These are phyloP conservation scores for Aspergillus diversus DNA, from an alignment of 495 filamentous ascomycete species.

Conservation along the genomic window DNA sequence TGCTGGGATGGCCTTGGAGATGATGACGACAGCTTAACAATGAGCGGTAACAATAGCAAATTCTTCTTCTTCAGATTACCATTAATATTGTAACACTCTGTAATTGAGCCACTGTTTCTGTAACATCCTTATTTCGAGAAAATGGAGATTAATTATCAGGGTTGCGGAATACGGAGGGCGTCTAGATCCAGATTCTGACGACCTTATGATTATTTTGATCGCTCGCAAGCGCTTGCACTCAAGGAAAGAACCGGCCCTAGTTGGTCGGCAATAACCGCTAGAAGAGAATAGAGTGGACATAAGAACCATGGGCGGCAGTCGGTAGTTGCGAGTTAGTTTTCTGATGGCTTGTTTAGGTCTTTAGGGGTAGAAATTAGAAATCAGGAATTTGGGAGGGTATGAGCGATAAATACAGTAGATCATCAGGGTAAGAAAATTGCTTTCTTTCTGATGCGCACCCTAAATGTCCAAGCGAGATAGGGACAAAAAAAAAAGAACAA, in stretches of 20 bases:
- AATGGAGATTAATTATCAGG: not conserved
- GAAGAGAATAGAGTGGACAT: not conserved
- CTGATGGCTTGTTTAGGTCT: not conserved
- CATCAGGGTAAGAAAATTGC: no score
- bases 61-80: no score
- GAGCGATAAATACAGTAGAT: no score
- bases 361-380: not conserved
- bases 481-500: not conserved
- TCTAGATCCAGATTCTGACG: no score
- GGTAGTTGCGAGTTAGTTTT: conserved; percentile 8
- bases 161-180: not conserved
- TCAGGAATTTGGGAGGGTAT: not conserved
- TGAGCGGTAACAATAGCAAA: no score
- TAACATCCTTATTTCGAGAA: not conserved
- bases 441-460: no score
- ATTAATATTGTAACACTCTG: no score
- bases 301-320: conserved; percentile 2
- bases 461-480: not conserved
- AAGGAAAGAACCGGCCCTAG: not conserved
- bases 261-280: conserved; percentile 1
- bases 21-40: not conserved
- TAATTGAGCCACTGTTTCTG: not conserved
- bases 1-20: not conserved
- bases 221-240: not conserved
- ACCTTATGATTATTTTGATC: not conserved